A percentile compares a stretch with the other conserved stretches of the same genome.
Evolutionary conservation across 331 rosid genomes (phyloP).

Genomic region (Malus hybrid): DNA sequence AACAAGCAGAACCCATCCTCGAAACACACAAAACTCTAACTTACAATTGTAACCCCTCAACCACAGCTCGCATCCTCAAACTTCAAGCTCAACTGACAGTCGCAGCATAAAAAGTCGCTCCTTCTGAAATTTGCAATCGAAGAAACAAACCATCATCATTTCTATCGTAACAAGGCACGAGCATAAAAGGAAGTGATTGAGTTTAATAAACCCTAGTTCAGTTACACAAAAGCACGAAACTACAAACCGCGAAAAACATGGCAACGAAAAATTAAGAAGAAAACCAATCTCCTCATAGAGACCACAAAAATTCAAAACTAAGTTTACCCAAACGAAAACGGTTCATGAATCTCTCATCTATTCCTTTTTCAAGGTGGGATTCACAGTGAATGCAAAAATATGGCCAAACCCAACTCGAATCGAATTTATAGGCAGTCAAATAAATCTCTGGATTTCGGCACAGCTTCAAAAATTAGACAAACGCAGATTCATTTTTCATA

Average conservation of each 20-base stretch:
- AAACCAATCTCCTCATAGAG: background rate
- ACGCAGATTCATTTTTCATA: background rate
- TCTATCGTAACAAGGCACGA: background rate
- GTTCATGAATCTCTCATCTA: conserved; percentile 1
- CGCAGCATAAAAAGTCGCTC: conserved; percentile 2
- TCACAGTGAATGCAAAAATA: background rate
- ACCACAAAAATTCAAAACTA: background rate
- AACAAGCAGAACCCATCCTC: conserved; percentile 89
- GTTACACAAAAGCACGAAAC: background rate
- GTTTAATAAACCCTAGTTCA: background rate
- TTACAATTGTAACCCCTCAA: conserved; percentile 18
- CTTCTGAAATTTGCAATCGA: conserved; percentile 2
- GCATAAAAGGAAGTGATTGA: background rate
- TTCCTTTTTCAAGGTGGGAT: conserved; percentile 1
- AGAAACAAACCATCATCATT: background rate
- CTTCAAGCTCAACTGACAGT: conserved; percentile 2
- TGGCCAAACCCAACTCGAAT: background rate
- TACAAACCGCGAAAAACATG: background rate
- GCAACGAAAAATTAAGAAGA: background rate
- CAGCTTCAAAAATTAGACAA: conserved; percentile 1
- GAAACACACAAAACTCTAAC: conserved; percentile 5
- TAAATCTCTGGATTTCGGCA: conserved; percentile 1
- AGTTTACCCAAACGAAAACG: background rate
- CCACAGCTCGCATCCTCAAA: conserved; percentile 19
- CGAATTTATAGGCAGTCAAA: conserved; percentile 4